Evolutionary conservation across 2,329 filamentous ascomycete species (phyloP), one percentile per base, ranked within the genome.

Genomic region (Penicillium sp.): DNA sequence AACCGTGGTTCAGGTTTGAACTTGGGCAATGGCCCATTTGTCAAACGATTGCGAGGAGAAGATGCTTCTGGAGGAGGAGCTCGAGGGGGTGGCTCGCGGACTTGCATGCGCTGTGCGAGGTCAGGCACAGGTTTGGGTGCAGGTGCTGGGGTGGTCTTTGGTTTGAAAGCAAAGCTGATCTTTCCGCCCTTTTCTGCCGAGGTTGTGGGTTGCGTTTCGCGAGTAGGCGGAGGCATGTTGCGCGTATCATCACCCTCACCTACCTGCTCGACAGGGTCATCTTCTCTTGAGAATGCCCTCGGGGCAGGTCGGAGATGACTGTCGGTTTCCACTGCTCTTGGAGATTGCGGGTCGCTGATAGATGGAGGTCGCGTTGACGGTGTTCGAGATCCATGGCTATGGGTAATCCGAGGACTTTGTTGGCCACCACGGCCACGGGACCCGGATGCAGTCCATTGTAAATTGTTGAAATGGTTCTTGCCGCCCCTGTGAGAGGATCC

Each of bases 101-200:
- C 58, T 46, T 71, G 76, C 78, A 75, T 77, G 60, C 70, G 75
- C 61, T 70, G 73, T 12, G 75, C 73, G 46, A 82, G 61, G 52
- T 80, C 80, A 33, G 76, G 66, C 34, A 81, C 79, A 23, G 77
- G 72, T 55, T 80, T 80, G 40, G 76, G 75, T 51, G 79, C 77
- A 55, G 81, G 76, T 21, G 77, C 74, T 17, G 86, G 79, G 3
- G 81, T 78, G 18, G 85, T 83, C 67, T 88, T 93, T 50, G 86
- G 83, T 69, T 97, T 97, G 72, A 97, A 91, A 1, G 91, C 91
- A 70, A 97, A 97, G 69, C 91, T 95, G 66, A 97, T 95, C 73
- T 93, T 94, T 37, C 85, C 84, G 2, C 77, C 76, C 52, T 78
- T 76, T 66, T 78, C 69, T 53, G 73, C 66, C 53, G 81, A 78